Evolutionary conservation across 495 filamentous ascomycete genomes (phyloP), one percentile per base, ranked within the genome.

Genomic region (Penicillium lividum): DNA sequence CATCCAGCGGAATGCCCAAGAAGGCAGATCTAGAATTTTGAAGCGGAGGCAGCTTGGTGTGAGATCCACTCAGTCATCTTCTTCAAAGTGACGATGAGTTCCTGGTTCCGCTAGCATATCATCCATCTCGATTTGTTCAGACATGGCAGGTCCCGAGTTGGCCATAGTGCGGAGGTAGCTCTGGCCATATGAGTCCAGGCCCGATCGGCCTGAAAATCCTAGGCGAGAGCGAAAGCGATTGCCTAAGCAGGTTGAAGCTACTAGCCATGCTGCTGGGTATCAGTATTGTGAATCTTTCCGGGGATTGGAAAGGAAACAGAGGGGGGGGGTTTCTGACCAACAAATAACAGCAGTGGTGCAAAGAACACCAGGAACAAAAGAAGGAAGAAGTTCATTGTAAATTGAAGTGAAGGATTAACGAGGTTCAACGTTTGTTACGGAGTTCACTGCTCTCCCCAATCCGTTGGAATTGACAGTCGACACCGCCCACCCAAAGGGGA

Each of bases 11-110:
- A 58, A 82, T 82, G 77, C 80, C 77, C 3, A 88, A 82, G 43
- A 86, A 86, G 64, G 77, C 77, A 10, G 85, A 91, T 64, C 80
- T 94, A 33, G 89, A 93, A 58, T 94, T 94, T 70, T 95, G 53
- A 66, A 29, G 28, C 25, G 13, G 11, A 30, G 7, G 7, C 28
- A 31, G 6, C 18, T 27, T 43, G 10, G 9, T 30, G 18, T 43
- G 10, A 40, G 45, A 15, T 0, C 11, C 9, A 27, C 60, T 71
- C 68, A 76, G 61, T 78, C 71, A 51, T 79, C 76, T 45, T 76
- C 70, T 30, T 80, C 65, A 16, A 70, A 66, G 18, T 62, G 62
- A 30, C 58, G 67, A 15, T 36, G 56, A 29, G 60, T 66, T 48
- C 67, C 73, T 16, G 71, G 68, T 51, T 82, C 77, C 31, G 71